A percentile compares a stretch with the other conserved stretches of the same genome.
These are phyloP conservation scores for Gossypium trilobum DNA, from an alignment of 441 rosid species.

Conservation along the genomic window DNA sequence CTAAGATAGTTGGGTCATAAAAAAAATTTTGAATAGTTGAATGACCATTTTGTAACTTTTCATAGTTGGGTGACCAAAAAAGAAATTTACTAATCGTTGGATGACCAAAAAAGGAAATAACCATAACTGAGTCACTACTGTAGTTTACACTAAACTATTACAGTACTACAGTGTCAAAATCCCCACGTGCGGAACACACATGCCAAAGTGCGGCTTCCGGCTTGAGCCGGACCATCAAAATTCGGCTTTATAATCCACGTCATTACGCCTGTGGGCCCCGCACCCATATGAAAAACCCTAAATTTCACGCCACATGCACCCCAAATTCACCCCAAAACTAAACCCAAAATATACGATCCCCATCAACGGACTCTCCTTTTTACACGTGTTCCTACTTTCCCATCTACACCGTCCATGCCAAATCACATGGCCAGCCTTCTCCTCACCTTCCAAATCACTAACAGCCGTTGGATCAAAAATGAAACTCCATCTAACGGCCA, in stretches of 20 bases:
- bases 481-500: slow-evolving; percentile 18
- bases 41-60: no score
- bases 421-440: slow-evolving; percentile 26
- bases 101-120: no score
- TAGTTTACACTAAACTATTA: no score
- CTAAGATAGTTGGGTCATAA: no score
- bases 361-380: slow-evolving; percentile 11
- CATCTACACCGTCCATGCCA: slow-evolving; percentile 39
- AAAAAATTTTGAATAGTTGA: no score
- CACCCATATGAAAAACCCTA: slow-evolving; percentile 18
- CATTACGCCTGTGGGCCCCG: slow-evolving; percentile 25
- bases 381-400: slow-evolving; percentile 25
- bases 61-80: no score
- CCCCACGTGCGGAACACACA: slow-evolving; percentile 13
- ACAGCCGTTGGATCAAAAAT: slow-evolving; percentile 14
- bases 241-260: slow-evolving; percentile 29
- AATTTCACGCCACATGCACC: slow-evolving; percentile 35
- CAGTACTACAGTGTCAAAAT: no score
- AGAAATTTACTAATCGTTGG: no score
- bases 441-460: slow-evolving; percentile 14
- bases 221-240: slow-evolving; percentile 25
- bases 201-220: slow-evolving; percentile 25
- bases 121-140: no score
- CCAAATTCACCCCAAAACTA: slow-evolving; percentile 29
- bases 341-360: slow-evolving; percentile 8